phyloP scores from a whole-genome alignment of 768 basidiomycete genomes.

The Suillus americanus region DNA sequence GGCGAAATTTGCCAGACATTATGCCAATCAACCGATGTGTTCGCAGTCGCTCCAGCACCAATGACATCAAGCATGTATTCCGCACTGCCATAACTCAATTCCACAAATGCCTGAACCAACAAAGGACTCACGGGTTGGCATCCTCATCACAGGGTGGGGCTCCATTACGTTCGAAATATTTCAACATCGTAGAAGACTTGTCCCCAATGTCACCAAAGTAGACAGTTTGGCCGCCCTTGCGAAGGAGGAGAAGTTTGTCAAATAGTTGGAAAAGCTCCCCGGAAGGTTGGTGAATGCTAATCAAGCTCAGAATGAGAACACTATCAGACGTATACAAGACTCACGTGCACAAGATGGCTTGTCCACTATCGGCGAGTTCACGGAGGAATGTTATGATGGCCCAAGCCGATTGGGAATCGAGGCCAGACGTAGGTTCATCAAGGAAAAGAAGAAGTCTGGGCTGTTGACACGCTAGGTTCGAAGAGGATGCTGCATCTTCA shows the following conservation, averaged over 20 bases:
- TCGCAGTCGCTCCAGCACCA: slow-evolving; percentile 68
- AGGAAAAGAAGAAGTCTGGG: slow-evolving; percentile 81
- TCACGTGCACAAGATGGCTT: slow-evolving; percentile 88
- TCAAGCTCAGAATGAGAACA: neutral
- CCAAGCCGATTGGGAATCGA: slow-evolving; percentile 88
- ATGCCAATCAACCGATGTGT: slow-evolving; percentile 57
- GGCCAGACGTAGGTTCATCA: slow-evolving; percentile 87
- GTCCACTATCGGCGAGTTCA: slow-evolving; percentile 75
- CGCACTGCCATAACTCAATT: slow-evolving; percentile 45
- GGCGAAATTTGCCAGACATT: slow-evolving; percentile 55
- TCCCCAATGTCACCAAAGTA: slow-evolving; percentile 71
- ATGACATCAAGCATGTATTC: slow-evolving; percentile 72
- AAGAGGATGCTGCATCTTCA: neutral
- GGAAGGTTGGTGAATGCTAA: slow-evolving; percentile 62
- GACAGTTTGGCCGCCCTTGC: slow-evolving; percentile 70
- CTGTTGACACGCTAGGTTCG: slow-evolving; percentile 26
- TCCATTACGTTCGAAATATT: slow-evolving; percentile 77
- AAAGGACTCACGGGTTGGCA: slow-evolving; percentile 61
- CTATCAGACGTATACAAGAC: slow-evolving; percentile 20
- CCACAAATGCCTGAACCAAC: slow-evolving; percentile 53
- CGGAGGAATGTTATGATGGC: slow-evolving; percentile 75
- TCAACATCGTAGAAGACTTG: slow-evolving; percentile 58
- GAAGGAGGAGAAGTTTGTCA: slow-evolving; percentile 74
- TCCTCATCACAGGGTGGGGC: slow-evolving; percentile 56
- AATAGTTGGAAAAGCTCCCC: slow-evolving; percentile 82